phyloP scores from a whole-genome alignment of 176 grass and related monocot species.

The Alopecurus myosuroides region DNA sequence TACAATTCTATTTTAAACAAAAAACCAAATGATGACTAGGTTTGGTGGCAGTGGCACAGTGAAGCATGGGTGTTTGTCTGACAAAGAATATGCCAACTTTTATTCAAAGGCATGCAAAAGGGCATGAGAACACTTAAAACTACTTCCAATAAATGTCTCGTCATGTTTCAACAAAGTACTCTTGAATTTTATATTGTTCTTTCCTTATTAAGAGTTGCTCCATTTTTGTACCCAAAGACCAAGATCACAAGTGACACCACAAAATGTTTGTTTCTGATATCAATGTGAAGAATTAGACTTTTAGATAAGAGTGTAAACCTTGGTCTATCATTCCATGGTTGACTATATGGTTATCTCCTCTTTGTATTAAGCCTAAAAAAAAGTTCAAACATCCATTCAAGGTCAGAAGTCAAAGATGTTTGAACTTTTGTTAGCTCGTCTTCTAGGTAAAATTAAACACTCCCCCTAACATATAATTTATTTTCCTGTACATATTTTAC shows the following conservation, averaged over 20 bases:
- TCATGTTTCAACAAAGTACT: not conserved
- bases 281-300: slow-evolving; percentile 8
- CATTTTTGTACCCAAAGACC: slow-evolving; percentile 7
- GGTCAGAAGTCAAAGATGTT: too few species aligned
- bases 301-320: too few species aligned
- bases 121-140: not conserved
- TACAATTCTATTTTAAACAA: slow-evolving; percentile 17
- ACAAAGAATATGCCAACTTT: not conserved
- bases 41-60: not conserved
- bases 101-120: not conserved
- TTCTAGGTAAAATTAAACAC: too few species aligned
- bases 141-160: not conserved
- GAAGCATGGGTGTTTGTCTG: slow-evolving; percentile 7
- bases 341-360: too few species aligned
- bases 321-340: too few species aligned
- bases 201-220: not conserved
- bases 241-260: not conserved
- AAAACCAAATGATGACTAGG: not conserved
- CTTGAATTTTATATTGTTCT: not conserved
- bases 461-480: too few species aligned
- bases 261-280: slow-evolving; percentile 17
- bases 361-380: too few species aligned
- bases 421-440: too few species aligned
- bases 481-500: too few species aligned
- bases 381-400: too few species aligned